Base-by-base conservation (phyloP, 495 filamentous ascomycete species). In the Hypoxylon subgilvum region DNA sequence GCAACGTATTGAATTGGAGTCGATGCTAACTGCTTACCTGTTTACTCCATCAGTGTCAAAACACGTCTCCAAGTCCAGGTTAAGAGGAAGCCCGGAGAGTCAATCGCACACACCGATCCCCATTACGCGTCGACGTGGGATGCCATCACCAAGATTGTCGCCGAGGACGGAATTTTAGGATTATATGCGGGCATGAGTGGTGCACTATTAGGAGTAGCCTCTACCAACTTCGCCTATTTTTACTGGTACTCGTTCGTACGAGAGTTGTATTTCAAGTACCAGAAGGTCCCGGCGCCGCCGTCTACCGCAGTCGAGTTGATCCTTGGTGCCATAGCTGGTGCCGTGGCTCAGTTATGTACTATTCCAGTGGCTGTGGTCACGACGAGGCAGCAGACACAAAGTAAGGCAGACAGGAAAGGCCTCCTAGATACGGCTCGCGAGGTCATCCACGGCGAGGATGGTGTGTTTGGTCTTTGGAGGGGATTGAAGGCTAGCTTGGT, bases 191-290 rank as follows among this genome's bases (percentile, higher is more conserved):
- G 94, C 41, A 92, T 99, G 67, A 74, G 81, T 40, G 92, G 95
- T 13, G 84, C 91, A 5, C 79, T 99, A 8, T 74, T 97, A 13
- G 94, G 94, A 35, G 95, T 97, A 10, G 93, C 91, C 6, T 96
- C 92, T 10, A 97, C 92, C 51, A 99, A 99, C 70, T 99, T 99
- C 69, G 94, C 94, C 55, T 99, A 99, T 75, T 99, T 99, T 69
- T 99, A 97, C 79, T 99, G 94, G 94, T 97, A 99, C 73, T 92
- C 90, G 16, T 71, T 91, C 13, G 91, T 97, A 10, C 87, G 94
- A 35, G 84, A 82, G 9, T 74, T 96, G 30, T 97, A 97, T 70
- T 74, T 92, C 69, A 82, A 84, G 23, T 88, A 83, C 25, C 80
- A 82, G 54, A 83, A 82, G 55, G 53, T 79, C n/a, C 67, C 82